Conservation (phyloP, 805 yeast species). For the Yamadazyma phyllophila region DNA sequence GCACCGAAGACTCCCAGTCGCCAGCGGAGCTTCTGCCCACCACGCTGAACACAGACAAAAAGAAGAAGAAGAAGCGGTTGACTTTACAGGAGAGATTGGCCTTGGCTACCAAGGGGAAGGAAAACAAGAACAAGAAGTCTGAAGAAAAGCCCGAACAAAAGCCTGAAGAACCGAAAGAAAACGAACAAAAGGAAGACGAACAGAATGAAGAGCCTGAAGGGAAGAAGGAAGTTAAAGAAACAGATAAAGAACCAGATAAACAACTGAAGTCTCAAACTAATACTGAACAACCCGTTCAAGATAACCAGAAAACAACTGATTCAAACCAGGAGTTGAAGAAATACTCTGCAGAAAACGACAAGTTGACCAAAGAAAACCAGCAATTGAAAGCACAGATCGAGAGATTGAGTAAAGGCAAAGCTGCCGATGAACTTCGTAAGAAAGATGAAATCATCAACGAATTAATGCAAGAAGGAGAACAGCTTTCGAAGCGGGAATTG, state of each 20-base stretch:
- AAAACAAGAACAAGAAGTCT: slow-evolving; percentile 6
- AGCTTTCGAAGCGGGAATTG: slow-evolving; percentile 67
- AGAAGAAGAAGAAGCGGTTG: slow-evolving; percentile 50
- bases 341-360: neutral
- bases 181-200: no score
- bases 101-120: slow-evolving; percentile 62
- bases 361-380: slow-evolving; percentile 1
- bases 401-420: slow-evolving; percentile 1
- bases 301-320: no score
- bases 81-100: slow-evolving; percentile 86
- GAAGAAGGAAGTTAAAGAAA: no score
- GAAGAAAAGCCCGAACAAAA: no score
- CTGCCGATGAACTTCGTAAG: slow-evolving; percentile 20
- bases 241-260: no score
- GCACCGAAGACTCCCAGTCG: neutral
- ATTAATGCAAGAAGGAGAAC: slow-evolving; percentile 73
- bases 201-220: no score
- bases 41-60: neutral
- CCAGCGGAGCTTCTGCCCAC: neutral
- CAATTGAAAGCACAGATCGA: slow-evolving; percentile 4
- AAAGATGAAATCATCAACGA: slow-evolving; percentile 65
- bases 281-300: no score
- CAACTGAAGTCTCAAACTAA: no score
- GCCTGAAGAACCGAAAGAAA: no score
- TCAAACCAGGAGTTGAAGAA: neutral